Evolutionary conservation across 2,329 filamentous ascomycete genomes (phyloP).

Genomic region (Phyllosticta ampelicida): DNA sequence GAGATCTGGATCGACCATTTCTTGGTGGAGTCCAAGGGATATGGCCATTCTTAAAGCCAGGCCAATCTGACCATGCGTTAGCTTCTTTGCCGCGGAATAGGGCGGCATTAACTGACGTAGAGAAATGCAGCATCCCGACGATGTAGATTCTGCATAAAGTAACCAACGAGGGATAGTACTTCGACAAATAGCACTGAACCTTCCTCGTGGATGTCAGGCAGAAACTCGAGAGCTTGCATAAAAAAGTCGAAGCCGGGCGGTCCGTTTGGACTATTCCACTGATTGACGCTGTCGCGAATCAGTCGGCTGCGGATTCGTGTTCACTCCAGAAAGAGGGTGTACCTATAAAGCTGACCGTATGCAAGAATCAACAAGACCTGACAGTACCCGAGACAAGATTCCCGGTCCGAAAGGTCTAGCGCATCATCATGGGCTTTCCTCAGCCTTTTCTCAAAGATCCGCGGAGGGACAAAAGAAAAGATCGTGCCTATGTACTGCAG

Average conservation of each 20-base stretch:
- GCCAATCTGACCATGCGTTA: constrained; percentile 15
- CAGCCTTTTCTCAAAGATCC: constrained; percentile 38
- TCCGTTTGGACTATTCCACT: constrained; percentile 42
- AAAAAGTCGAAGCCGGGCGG: constrained; percentile 49
- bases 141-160: constrained; percentile 49
- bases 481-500: constrained; percentile 46
- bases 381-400: constrained; percentile 41
- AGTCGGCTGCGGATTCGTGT: neutral
- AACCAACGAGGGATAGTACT: constrained; percentile 43
- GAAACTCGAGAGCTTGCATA: constrained; percentile 39
- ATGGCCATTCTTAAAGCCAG: constrained; percentile 46
- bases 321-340: neutral
- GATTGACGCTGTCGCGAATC: constrained; percentile 37
- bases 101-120: constrained; percentile 23
- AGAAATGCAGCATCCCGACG: constrained; percentile 45
- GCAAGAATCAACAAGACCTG: constrained; percentile 44
- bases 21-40: constrained; percentile 46
- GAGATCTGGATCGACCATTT: constrained; percentile 32
- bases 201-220: constrained; percentile 46
- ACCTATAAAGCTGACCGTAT: constrained; percentile 43
- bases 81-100: neutral
- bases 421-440: constrained; percentile 34
- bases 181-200: constrained; percentile 46
- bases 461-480: constrained; percentile 42
- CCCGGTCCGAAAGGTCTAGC: constrained; percentile 33